Percentiles rank a stretch among this genome's conserved stretches.
Evolutionary conservation across 2,329 filamentous ascomycete species (phyloP).

Genomic region (Didymella glomerata): DNA sequence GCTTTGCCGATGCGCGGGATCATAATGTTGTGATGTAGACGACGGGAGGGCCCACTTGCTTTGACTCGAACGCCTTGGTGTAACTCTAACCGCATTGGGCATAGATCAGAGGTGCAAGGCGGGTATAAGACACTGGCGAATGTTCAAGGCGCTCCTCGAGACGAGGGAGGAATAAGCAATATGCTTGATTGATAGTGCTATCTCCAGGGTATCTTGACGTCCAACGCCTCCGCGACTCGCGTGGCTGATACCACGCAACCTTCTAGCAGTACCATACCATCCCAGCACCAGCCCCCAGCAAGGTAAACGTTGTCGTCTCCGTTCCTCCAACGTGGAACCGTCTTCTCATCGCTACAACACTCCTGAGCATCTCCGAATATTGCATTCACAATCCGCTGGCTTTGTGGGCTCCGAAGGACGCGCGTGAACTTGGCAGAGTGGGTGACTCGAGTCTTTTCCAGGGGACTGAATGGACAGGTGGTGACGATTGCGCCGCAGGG

Average conservation of each 20-base stretch:
- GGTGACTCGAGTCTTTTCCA: conserved; percentile 54
- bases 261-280: conserved; percentile 69
- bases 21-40: background rate
- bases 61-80: background rate
- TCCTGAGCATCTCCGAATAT: conserved; percentile 51
- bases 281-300: conserved; percentile 70
- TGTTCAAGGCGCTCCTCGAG: background rate
- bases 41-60: background rate
- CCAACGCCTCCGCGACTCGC: conserved; percentile 63
- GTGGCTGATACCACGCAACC: conserved; percentile 68
- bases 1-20: background rate
- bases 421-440: conserved; percentile 61
- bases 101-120: background rate
- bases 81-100: background rate
- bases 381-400: conserved; percentile 58
- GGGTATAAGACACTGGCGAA: background rate
- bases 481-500: conserved; percentile 62
- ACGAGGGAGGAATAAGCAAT: too few relatives aligned
- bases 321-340: conserved; percentile 57
- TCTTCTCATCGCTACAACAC: conserved; percentile 28
- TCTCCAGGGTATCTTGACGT: conserved; percentile 54
- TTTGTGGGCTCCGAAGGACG: conserved; percentile 61
- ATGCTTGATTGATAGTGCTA: background rate
- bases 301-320: conserved; percentile 65
- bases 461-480: conserved; percentile 58